Base-by-base conservation (phyloP, 2,329 filamentous ascomycete genomes). In the Aschersonia sp. region DNA sequence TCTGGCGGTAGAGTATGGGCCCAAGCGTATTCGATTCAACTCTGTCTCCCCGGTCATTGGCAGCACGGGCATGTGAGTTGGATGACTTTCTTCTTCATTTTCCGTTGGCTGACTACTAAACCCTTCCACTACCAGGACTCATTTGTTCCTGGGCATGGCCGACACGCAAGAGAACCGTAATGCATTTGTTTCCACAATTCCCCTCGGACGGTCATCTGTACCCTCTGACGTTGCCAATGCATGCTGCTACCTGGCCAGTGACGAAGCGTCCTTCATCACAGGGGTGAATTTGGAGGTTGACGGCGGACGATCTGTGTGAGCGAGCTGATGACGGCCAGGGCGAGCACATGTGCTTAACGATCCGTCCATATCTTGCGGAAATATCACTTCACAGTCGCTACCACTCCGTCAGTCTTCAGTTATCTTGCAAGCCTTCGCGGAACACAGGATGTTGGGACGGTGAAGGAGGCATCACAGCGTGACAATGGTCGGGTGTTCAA, bases 1-100 rank as follows among this genome's bases (percentile, higher is more conserved):
- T 2, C 62, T 89, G 53, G 85, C 84, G 1, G 79, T 83, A 1
- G 84, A 89, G 61, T 89, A 84, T 55, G 85, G 80, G 0, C 73
- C 77, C 0, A 74, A 84, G 48, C 74, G 85, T 54, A 85, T 89
- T 53, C 75, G 84, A 0, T 81, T 89, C 56, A 87, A 87, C 52
- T 74, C 77, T 2, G 77, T 89, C 10, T 84, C 80, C 44, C 84
- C 83, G 0, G 72, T 86, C 0, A 69, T 86, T 1, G 80, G 77
- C 1, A 77, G 72, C 12, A 88, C 84, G 0, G 80, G 77, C 3
- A 70, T 87, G 67, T 64, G 42, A 59, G 63, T 59, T 30, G 7
- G 31, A n/a, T 28, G 7, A 20, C 9, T 30, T 31, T 30, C 10
- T 32, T 30, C 10, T 30, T 38, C 35, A 7, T 38, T 38, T 38